Evolutionary conservation across 2,329 filamentous ascomycete species (phyloP).

Genomic region (Chrysosphaeria jannelii): DNA sequence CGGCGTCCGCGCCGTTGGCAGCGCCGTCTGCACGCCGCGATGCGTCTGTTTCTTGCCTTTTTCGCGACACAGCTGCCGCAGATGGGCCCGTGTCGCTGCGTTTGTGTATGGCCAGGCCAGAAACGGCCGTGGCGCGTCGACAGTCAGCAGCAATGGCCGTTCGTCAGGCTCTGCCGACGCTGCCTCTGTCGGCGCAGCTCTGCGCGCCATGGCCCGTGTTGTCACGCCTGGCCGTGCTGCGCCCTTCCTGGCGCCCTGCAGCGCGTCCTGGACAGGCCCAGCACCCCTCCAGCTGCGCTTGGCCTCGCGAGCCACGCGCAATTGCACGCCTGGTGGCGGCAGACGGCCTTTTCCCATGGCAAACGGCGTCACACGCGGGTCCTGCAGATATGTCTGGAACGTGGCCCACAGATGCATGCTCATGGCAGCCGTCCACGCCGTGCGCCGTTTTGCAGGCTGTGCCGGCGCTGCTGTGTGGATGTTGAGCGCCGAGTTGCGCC

Average conservation of each 20-base stretch:
- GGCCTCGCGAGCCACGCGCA: slow-evolving; percentile 32
- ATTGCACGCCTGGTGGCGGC: slow-evolving; percentile 31
- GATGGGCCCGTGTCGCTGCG: slow-evolving; percentile 27
- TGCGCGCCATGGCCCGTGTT: background rate
- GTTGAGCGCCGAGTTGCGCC: background rate
- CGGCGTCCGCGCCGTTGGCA: slow-evolving; percentile 12
- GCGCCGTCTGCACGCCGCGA: slow-evolving; percentile 8
- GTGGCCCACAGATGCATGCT: slow-evolving; percentile 34
- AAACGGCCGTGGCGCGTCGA: slow-evolving; percentile 12
- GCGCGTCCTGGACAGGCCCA: slow-evolving; percentile 11
- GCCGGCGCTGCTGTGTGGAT: slow-evolving; percentile 11
- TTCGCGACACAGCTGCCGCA: slow-evolving; percentile 30
- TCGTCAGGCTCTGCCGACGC: slow-evolving; percentile 1
- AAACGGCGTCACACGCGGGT: slow-evolving; percentile 36
- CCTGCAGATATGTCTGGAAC: slow-evolving; percentile 32
- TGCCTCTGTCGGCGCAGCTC: too few species aligned
- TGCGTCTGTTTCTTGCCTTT: slow-evolving; percentile 15
- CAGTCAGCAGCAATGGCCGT: slow-evolving; percentile 18
- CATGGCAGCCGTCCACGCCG: slow-evolving; percentile 36
- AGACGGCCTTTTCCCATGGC: slow-evolving; percentile 30
- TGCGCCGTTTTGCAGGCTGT: too few species aligned
- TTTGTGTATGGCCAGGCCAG: slow-evolving; percentile 33
- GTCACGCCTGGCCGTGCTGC: background rate
- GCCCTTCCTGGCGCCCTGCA: background rate
- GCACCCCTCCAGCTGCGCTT: slow-evolving; percentile 36